Base-by-base conservation (phyloP, 345 rosid genomes). In the Bruguiera gymnorhiza region DNA sequence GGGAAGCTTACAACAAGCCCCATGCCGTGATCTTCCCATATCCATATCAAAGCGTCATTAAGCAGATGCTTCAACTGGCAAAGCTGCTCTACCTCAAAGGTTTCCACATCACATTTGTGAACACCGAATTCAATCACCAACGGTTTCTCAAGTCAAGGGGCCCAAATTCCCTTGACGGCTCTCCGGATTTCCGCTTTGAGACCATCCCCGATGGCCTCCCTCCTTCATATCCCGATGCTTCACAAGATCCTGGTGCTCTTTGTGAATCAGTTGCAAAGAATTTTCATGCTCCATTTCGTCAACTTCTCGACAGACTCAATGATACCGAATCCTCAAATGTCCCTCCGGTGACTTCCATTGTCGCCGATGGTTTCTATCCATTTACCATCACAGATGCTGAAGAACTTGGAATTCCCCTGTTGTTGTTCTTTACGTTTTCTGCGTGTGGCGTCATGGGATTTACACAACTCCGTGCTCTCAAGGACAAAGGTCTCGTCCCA, bases 321-420 rank as follows among this genome's bases (percentile, higher is more conserved):
- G 19, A 52, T 13, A 20, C 43, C 9, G 13, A 1, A 8, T 66
- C 48, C 7, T 50, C 59, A 2, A 52, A 58, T 20, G 54, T 27
- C 26, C 74, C 74, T 10, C 43, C 74, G 0, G 74, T 71, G 8
- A 71, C 48, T 39, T 71, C 68, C 39, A 62, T 71, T 34, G 54
- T 71, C 13, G 55, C 74, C 8, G 74, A 71, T 34, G 69, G 74
- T 18, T 52, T 71, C 68, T 30, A 63, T 60, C 9, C 37, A 2
- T 54, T 71, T 53, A 56, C 62, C 7, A 6, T 62, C 11, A n/a
- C 24, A 8, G 74, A 27, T 18, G 74, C 74, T 19, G 43, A 56
- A 32, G 68, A 71, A 26, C 34, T 62, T 52, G 74, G 67, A 15
- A 32, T 70, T 23, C 74, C 68, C 37, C 26, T 63, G 13, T 21